These are phyloP conservation scores for Dichomitus squalens DNA, from an alignment of 1,284 basidiomycete species.

Conservation along the genomic window DNA sequence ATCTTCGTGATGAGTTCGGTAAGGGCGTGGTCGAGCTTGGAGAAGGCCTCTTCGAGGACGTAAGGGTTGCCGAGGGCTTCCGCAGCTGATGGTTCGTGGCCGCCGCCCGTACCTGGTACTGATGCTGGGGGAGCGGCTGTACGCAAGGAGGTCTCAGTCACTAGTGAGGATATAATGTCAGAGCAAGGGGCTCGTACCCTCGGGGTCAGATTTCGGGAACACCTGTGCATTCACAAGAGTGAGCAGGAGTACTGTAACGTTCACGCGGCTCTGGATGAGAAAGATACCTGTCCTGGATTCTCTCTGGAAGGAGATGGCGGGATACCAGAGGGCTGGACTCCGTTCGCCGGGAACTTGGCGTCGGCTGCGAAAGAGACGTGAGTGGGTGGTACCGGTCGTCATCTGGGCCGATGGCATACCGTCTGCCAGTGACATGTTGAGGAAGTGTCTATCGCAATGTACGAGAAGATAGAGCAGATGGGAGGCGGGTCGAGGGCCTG, in stretches of 20 bases:
- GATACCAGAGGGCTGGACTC: constrained; percentile 17
- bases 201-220: constrained; percentile 32
- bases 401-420: neutral
- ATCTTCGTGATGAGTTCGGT: constrained; percentile 26
- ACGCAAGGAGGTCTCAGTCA: neutral
- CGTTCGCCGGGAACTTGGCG: constrained; percentile 33
- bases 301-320: constrained; percentile 34
- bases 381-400: neutral
- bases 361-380: constrained; percentile 22
- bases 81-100: constrained; percentile 8
- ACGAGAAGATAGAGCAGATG: neutral
- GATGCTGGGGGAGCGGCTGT: constrained; percentile 30
- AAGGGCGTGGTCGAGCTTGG: constrained; percentile 29
- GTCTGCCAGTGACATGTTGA: neutral
- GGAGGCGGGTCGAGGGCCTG: neutral
- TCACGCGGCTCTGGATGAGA: too few relatives aligned
- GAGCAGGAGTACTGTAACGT: too few relatives aligned
- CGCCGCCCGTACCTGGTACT: constrained; percentile 31
- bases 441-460: neutral
- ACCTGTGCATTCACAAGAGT: constrained; percentile 23
- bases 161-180: neutral
- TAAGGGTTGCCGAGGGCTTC: constrained; percentile 30
- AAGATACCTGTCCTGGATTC: constrained; percentile 32
- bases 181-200: constrained; percentile 15
- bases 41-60: constrained; percentile 23